These are phyloP conservation scores for Camelina laxa DNA, from an alignment of 345 rosid genomes.

Conservation along the genomic window DNA sequence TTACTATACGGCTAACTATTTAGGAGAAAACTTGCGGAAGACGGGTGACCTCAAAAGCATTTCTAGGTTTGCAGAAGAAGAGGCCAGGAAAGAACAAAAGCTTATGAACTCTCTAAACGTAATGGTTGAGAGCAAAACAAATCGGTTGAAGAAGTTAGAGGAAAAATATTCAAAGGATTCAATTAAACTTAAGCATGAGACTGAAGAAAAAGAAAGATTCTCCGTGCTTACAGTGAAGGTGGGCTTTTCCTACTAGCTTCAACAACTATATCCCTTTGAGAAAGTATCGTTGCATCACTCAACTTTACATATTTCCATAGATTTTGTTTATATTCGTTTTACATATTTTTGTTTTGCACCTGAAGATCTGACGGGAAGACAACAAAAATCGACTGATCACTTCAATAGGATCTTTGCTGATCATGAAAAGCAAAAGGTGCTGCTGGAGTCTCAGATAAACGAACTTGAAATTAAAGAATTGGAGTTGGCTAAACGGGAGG, in stretches of 20 bases:
- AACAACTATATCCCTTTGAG: slow-evolving; percentile 11
- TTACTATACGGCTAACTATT: slow-evolving; percentile 59
- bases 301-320: slow-evolving; percentile 18
- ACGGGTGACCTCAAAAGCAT: slow-evolving; percentile 78
- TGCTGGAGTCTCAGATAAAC: slow-evolving; percentile 72
- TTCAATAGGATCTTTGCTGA: slow-evolving; percentile 76
- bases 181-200: slow-evolving; percentile 48
- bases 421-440: slow-evolving; percentile 81
- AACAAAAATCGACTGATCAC: slow-evolving; percentile 74
- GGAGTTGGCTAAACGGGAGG: slow-evolving; percentile 83
- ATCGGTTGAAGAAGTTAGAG: slow-evolving; percentile 62
- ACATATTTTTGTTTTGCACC: slow-evolving; percentile 28
- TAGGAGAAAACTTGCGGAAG: slow-evolving; percentile 81
- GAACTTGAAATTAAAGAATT: slow-evolving; percentile 72
- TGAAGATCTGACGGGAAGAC: slow-evolving; percentile 81
- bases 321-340: slow-evolving; percentile 22
- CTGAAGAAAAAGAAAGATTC: slow-evolving; percentile 83
- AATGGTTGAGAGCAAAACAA: slow-evolving; percentile 59
- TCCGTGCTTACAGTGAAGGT: slow-evolving; percentile 85
- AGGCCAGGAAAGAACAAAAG: slow-evolving; percentile 74
- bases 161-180: slow-evolving; percentile 63
- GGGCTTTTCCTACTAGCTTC: slow-evolving; percentile 31
- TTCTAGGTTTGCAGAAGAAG: slow-evolving; percentile 82
- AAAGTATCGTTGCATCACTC: slow-evolving; percentile 19
- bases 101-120: slow-evolving; percentile 64